phyloP scores from a whole-genome alignment of 305 asterid genomes.

The Fraxinus paxiana region DNA sequence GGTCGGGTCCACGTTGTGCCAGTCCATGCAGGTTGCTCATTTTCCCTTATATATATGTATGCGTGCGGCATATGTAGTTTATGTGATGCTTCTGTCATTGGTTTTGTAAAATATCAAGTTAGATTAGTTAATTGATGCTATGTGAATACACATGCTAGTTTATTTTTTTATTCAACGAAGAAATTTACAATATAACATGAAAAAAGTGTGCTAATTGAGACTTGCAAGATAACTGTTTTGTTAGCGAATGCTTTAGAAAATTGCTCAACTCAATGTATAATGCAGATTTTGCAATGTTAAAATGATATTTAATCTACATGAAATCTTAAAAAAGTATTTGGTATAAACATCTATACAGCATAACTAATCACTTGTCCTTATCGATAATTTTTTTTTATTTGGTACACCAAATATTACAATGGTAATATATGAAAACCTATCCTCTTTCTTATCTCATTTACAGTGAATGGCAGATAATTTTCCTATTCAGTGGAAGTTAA shows the following conservation, averaged over 20 bases:
- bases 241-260: slow-evolving; percentile 13
- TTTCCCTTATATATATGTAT: neutral
- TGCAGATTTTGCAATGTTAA: neutral
- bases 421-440: slow-evolving; percentile 10
- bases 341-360: neutral
- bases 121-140: neutral
- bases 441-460: slow-evolving; percentile 3
- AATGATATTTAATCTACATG: neutral
- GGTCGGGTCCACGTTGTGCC: slow-evolving; percentile 78
- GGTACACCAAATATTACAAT: neutral
- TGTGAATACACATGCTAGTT: neutral
- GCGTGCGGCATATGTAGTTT: neutral
- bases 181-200: slow-evolving; percentile 2
- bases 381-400: neutral
- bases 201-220: slow-evolving; percentile 3
- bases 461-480: neutral
- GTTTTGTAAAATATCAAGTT: slow-evolving; percentile 10
- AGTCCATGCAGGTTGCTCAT: slow-evolving; percentile 70
- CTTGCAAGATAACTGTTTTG: slow-evolving; percentile 4
- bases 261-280: slow-evolving; percentile 7
- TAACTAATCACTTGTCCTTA: neutral
- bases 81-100: slow-evolving; percentile 4
- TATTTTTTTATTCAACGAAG: neutral
- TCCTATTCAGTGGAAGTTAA: slow-evolving; percentile 8
- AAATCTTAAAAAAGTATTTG: neutral